Percentiles rank a stretch among this genome's conserved stretches.
These are phyloP conservation scores for Cyclotella sp. DNA, from an alignment of 108 stramenopile species.

Conservation along the genomic window DNA sequence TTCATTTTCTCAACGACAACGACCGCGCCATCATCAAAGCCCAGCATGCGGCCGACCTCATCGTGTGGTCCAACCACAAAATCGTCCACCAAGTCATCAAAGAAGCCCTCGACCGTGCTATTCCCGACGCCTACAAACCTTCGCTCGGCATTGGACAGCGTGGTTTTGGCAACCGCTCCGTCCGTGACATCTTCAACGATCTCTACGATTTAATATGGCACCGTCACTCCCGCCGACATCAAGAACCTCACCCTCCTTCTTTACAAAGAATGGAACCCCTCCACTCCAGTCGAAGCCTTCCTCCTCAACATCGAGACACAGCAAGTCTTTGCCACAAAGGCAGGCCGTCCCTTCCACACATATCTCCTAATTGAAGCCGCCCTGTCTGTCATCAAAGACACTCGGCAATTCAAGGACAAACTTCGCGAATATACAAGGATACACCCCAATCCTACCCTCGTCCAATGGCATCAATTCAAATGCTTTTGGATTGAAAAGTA, in stretches of 20 bases:
- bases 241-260: background rate
- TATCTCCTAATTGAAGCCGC: background rate
- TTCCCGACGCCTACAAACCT: background rate
- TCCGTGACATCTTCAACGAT: background rate
- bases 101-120: background rate
- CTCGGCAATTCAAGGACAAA: background rate
- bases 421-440: background rate
- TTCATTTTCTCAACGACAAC: background rate
- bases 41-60: background rate
- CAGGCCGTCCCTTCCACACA: background rate
- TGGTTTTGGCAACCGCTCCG: background rate
- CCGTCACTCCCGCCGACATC: background rate
- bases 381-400: background rate
- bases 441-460: background rate
- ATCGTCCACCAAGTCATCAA: background rate
- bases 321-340: slow-evolving; percentile 2
- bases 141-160: background rate
- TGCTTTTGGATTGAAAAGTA: slow-evolving; percentile 4
- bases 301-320: background rate
- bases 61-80: background rate
- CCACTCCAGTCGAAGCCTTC: background rate
- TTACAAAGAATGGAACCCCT: background rate
- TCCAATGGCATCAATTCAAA: background rate
- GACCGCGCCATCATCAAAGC: background rate
- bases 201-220: background rate